phyloP scores from a whole-genome alignment of 2,329 filamentous ascomycete species.

The Sodiomyces alkalinus region DNA sequence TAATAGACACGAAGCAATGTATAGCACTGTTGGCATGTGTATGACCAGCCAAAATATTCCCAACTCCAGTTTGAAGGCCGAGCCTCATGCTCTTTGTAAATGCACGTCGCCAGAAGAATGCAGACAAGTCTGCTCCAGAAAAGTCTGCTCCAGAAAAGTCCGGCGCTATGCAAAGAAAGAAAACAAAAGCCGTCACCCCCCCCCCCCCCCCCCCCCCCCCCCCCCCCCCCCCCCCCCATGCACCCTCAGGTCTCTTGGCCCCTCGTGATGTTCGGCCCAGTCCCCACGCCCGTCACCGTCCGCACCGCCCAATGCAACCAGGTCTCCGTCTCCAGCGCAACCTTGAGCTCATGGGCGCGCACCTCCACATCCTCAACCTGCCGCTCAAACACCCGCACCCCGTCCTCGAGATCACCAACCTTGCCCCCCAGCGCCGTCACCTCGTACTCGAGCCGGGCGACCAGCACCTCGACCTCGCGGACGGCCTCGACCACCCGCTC shows the following conservation, averaged over 20 bases:
- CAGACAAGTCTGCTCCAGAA: too few species aligned
- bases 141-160: too few species aligned
- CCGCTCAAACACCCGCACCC: constrained; percentile 62
- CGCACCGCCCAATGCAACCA: constrained; percentile 50
- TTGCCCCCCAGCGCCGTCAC: constrained; percentile 65
- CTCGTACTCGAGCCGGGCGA: constrained; percentile 85
- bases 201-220: too few species aligned
- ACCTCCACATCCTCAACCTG: constrained; percentile 60
- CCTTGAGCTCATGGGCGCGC: constrained; percentile 46
- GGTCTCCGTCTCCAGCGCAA: constrained; percentile 46
- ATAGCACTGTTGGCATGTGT: too few species aligned
- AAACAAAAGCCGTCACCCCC: too few species aligned
- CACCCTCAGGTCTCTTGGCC: constrained; percentile 1
- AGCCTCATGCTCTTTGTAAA: too few species aligned
- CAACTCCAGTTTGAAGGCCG: too few species aligned
- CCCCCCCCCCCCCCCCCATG: too few species aligned
- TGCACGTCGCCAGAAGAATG: too few species aligned
- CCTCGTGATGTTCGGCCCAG: constrained; percentile 39
- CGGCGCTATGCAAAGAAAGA: too few species aligned
- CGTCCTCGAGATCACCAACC: constrained; percentile 76
- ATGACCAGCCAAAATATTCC: too few species aligned
- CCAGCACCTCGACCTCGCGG: constrained; percentile 65
- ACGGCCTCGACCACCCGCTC: constrained; percentile 53
- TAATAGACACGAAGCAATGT: too few species aligned
- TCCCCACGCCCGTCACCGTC: constrained; percentile 44